Conservation (phyloP, 1,139 yeast genomes). For the Saccharomyces pastorianus region DNA sequence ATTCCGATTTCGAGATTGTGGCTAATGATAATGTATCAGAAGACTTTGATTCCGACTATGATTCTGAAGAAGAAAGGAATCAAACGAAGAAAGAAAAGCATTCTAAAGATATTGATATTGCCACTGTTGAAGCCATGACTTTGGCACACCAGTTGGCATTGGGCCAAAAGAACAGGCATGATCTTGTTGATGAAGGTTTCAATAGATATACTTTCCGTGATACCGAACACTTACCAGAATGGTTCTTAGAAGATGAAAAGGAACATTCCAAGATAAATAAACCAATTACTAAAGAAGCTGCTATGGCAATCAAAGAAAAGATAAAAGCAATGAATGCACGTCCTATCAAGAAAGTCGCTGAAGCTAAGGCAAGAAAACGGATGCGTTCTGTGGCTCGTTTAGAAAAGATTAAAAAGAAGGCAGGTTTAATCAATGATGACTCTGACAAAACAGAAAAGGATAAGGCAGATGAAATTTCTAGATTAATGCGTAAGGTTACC, state of each 20-base stretch:
- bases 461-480: constrained; percentile 86
- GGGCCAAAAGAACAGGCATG: constrained; percentile 77
- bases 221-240: constrained; percentile 80
- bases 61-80: constrained; percentile 42
- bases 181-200: constrained; percentile 82
- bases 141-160: constrained; percentile 91
- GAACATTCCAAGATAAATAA: constrained; percentile 75
- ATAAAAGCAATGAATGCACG: constrained; percentile 87
- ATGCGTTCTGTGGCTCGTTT: constrained; percentile 84
- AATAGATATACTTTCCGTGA: constrained; percentile 90
- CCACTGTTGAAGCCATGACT: constrained; percentile 96
- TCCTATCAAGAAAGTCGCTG: constrained; percentile 95
- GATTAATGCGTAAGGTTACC: constrained; percentile 72
- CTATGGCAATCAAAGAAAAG: constrained; percentile 83
- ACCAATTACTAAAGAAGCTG: constrained; percentile 96
- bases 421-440: constrained; percentile 86
- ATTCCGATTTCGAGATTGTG: constrained; percentile 49
- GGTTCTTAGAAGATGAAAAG: constrained; percentile 92
- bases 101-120: constrained; percentile 64
- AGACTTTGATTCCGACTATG: constrained; percentile 37
- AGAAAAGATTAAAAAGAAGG: constrained; percentile 88
- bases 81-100: constrained; percentile 41
- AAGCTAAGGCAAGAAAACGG: constrained; percentile 95
- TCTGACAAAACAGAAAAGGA: constrained; percentile 81
- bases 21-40: constrained; percentile 36